Percentiles rank a stretch among this genome's conserved stretches.
These are phyloP conservation scores for Dactylellina cionopaga DNA, from an alignment of 2,329 filamentous ascomycete species.

Conservation along the genomic window DNA sequence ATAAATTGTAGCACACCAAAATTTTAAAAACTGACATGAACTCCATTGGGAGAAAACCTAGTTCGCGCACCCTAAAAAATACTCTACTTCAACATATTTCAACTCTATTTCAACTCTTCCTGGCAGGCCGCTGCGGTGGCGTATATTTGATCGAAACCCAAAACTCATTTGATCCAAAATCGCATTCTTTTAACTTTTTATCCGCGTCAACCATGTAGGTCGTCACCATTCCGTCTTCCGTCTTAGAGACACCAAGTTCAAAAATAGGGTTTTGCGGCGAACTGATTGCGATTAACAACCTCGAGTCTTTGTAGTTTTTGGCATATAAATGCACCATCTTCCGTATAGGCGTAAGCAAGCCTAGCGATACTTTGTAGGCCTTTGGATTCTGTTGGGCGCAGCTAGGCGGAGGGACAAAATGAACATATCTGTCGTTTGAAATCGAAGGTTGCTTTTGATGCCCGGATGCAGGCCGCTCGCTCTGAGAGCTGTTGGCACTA, in stretches of 20 bases:
- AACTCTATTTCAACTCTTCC: neutral
- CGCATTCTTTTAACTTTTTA: slow-evolving; percentile 7
- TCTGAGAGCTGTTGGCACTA: no score
- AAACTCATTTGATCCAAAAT: slow-evolving; percentile 15
- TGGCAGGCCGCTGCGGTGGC: neutral
- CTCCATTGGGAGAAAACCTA: no score
- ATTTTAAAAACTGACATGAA: no score
- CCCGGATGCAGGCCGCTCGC: no score
- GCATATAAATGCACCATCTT: slow-evolving; percentile 23
- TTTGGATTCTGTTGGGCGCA: neutral
- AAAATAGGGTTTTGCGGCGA: neutral
- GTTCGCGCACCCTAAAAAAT: no score
- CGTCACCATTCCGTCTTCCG: slow-evolving; percentile 4
- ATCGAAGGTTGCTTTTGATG: neutral
- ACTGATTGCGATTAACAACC: neutral
- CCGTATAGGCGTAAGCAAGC: slow-evolving; percentile 4
- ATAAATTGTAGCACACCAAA: no score
- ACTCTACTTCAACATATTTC: no score
- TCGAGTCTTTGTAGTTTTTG: slow-evolving; percentile 5
- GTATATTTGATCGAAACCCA: slow-evolving; percentile 33
- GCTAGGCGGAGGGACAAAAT: slow-evolving; percentile 17
- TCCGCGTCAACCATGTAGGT: slow-evolving; percentile 6
- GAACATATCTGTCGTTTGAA: neutral
- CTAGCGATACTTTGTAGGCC: slow-evolving; percentile 16
- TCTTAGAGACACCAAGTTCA: slow-evolving; percentile 13